Conservation (phyloP, 176 grass and related monocot species). For the Oryza rufipogon region DNA sequence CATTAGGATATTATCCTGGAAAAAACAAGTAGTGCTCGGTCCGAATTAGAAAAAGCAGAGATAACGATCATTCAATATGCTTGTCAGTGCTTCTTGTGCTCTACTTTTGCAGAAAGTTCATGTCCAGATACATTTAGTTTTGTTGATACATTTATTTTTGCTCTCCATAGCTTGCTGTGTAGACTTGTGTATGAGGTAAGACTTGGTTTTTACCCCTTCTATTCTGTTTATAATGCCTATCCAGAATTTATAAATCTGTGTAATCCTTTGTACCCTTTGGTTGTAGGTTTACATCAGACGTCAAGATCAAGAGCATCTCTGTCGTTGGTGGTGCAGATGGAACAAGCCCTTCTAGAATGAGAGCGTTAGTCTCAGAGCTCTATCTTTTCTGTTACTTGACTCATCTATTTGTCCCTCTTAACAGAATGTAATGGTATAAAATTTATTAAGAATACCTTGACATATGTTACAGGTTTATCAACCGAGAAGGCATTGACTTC, state of each 20-base stretch:
- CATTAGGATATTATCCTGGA: background rate
- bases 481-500: constrained; percentile 96
- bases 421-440: constrained; percentile 20
- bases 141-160: constrained; percentile 10
- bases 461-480: constrained; percentile 81
- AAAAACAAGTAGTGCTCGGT: background rate
- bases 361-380: constrained; percentile 68
- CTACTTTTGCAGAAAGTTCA: background rate
- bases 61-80: background rate
- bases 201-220: background rate
- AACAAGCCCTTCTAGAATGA: constrained; percentile 95
- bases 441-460: constrained; percentile 28
- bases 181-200: background rate
- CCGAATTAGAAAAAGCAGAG: background rate
- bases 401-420: background rate
- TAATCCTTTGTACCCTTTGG: constrained; percentile 31
- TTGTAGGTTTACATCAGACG: constrained; percentile 92
- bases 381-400: constrained; percentile 16
- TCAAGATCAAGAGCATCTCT: constrained; percentile 99
- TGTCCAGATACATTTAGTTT: constrained; percentile 22
- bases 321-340: constrained; percentile 91
- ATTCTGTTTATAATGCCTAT: constrained; percentile 8
- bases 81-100: background rate
- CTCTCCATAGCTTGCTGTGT: background rate
- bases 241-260: constrained; percentile 33